Evolutionary conservation across 2,329 filamentous ascomycete species (phyloP).

Genomic region (Alternaria burnsii): DNA sequence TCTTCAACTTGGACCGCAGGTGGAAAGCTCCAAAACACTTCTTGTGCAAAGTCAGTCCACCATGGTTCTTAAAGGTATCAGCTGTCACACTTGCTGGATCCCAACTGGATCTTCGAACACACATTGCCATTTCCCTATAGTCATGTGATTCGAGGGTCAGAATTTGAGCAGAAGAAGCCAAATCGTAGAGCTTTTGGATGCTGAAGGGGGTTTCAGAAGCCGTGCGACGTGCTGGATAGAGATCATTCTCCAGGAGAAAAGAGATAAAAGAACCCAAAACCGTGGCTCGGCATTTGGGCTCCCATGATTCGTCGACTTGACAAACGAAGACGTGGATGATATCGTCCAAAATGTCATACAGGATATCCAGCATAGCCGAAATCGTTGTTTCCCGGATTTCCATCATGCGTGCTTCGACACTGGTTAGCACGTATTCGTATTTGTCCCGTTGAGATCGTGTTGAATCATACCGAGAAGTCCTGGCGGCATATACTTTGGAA

Average conservation of each 20-base stretch:
- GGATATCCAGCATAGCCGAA: slow-evolving; percentile 6
- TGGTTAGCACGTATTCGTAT: not conserved
- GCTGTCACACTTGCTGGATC: slow-evolving; percentile 9
- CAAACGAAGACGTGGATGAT: slow-evolving; percentile 16
- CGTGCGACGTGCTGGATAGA: slow-evolving; percentile 12
- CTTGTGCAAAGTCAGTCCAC: slow-evolving; percentile 2
- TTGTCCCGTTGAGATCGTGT: not conserved
- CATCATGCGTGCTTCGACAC: slow-evolving; percentile 9
- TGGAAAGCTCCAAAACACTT: slow-evolving; percentile 14
- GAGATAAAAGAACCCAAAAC: slow-evolving; percentile 11
- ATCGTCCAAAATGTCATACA: slow-evolving; percentile 11
- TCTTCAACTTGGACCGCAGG: slow-evolving; percentile 6
- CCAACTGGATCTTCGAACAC: slow-evolving; percentile 11
- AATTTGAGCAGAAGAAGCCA: slow-evolving; percentile 5
- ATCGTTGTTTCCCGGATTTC: slow-evolving; percentile 12
- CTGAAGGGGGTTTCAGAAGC: slow-evolving; percentile 15
- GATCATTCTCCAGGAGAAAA: slow-evolving; percentile 13
- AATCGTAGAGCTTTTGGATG: slow-evolving; percentile 12
- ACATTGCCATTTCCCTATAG: slow-evolving; percentile 11
- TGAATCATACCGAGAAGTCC: slow-evolving; percentile 13
- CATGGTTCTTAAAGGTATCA: slow-evolving; percentile 14
- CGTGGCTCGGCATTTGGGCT: slow-evolving; percentile 11
- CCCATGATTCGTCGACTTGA: slow-evolving; percentile 11
- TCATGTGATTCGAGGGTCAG: slow-evolving; percentile 12
- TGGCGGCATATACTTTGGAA: slow-evolving; percentile 16